Conservation (phyloP, 2,329 filamentous ascomycete genomes). For the Penicillium decumbens region DNA sequence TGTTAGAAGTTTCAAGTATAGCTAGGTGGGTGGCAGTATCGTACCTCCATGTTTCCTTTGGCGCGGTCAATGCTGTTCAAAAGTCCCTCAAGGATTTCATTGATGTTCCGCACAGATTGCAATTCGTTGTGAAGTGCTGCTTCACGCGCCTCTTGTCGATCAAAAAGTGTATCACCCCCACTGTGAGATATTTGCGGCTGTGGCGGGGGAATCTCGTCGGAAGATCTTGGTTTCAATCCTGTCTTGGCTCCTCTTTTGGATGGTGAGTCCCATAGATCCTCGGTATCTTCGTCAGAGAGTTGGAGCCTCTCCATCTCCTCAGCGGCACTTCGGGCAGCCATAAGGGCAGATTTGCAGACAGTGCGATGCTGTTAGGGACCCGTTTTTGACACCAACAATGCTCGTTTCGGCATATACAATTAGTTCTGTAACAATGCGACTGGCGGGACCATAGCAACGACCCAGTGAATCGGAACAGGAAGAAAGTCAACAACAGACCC, state of each 20-base stretch:
- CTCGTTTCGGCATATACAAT: neutral
- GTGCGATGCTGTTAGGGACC: neutral
- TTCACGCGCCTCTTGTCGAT: slow-evolving; percentile 65
- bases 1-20: slow-evolving; percentile 1
- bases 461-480: slow-evolving; percentile 9
- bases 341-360: slow-evolving; percentile 8
- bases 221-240: slow-evolving; percentile 27
- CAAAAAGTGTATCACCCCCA: slow-evolving; percentile 51
- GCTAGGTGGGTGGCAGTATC: slow-evolving; percentile 4
- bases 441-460: neutral
- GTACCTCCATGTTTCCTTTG: slow-evolving; percentile 49
- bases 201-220: slow-evolving; percentile 33
- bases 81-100: slow-evolving; percentile 70
- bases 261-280: slow-evolving; percentile 57
- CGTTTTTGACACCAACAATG: neutral
- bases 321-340: slow-evolving; percentile 37
- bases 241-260: slow-evolving; percentile 37
- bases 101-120: slow-evolving; percentile 77
- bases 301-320: slow-evolving; percentile 51
- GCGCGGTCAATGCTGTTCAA: slow-evolving; percentile 45
- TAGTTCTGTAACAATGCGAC: neutral
- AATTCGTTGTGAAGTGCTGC: slow-evolving; percentile 72
- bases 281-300: slow-evolving; percentile 53
- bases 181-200: slow-evolving; percentile 39
- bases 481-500: slow-evolving; percentile 15